A percentile compares a stretch with the other conserved stretches of the same genome.
These are phyloP conservation scores for Yamadazyma diddensiae DNA, from an alignment of 1,139 yeast species.

Conservation along the genomic window DNA sequence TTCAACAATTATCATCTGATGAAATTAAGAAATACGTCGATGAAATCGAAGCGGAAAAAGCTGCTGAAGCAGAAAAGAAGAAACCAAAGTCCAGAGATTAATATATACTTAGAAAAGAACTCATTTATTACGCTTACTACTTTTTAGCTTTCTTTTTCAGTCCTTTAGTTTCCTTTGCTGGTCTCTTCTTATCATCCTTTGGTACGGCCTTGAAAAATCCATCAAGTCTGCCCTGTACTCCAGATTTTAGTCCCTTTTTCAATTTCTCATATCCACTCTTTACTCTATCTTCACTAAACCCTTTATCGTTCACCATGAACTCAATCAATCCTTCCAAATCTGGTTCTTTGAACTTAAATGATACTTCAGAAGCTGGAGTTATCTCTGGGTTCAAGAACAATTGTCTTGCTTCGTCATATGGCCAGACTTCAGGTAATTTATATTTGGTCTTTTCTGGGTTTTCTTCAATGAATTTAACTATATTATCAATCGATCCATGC, in stretches of 20 bases:
- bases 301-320: conserved; percentile 72
- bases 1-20: conserved; percentile 60
- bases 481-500: conserved; percentile 74
- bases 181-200: conserved; percentile 25
- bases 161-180: conserved; percentile 18
- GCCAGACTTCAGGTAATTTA: conserved; percentile 94
- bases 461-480: conserved; percentile 60
- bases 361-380: conserved; percentile 53
- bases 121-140: not conserved
- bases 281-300: conserved; percentile 90
- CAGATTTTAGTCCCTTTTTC: conserved; percentile 77
- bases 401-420: conserved; percentile 82
- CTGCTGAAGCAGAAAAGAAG: conserved; percentile 84
- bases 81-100: conserved; percentile 41
- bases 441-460: conserved; percentile 66
- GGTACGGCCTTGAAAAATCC: conserved; percentile 82
- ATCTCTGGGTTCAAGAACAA: conserved; percentile 83
- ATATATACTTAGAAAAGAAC: not conserved
- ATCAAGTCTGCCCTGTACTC: conserved; percentile 88
- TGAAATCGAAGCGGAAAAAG: conserved; percentile 88
- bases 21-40: conserved; percentile 75
- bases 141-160: conserved; percentile 9
- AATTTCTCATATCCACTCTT: conserved; percentile 83
- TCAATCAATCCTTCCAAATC: conserved; percentile 72
- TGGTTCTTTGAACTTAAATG: conserved; percentile 76